Conservation (phyloP, 2,329 filamentous ascomycete genomes). For the Verticillium longisporum region DNA sequence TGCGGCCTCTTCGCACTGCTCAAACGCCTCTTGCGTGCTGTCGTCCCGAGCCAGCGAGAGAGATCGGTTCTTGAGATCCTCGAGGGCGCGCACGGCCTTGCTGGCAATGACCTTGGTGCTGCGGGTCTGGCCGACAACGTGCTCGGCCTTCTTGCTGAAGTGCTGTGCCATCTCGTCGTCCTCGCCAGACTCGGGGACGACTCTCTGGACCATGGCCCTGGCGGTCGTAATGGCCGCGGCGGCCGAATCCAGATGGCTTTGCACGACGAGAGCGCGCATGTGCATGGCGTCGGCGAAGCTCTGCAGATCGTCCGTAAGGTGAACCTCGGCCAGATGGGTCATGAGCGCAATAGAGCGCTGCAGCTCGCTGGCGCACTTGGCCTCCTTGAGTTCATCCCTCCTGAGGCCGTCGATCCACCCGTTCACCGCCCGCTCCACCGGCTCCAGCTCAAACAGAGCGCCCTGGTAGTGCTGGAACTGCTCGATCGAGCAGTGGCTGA, state of each 20-base stretch:
- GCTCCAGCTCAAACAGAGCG: slow-evolving; percentile 80
- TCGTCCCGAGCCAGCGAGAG: slow-evolving; percentile 61
- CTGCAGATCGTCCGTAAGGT: slow-evolving; percentile 63
- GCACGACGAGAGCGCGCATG: slow-evolving; percentile 69
- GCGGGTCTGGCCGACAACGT: slow-evolving; percentile 66
- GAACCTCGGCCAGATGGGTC: slow-evolving; percentile 76
- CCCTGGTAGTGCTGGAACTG: slow-evolving; percentile 75
- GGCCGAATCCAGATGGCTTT: slow-evolving; percentile 74
- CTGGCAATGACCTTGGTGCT: slow-evolving; percentile 77
- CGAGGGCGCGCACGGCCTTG: slow-evolving; percentile 69
- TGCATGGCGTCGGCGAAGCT: slow-evolving; percentile 73
- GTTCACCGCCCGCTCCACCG: slow-evolving; percentile 84
- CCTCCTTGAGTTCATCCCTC: slow-evolving; percentile 78
- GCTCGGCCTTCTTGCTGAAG: slow-evolving; percentile 64
- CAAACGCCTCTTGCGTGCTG: slow-evolving; percentile 57
- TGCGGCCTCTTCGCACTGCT: slow-evolving; percentile 59
- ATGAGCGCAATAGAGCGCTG: slow-evolving; percentile 80
- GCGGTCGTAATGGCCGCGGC: slow-evolving; percentile 60
- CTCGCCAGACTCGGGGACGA: slow-evolving; percentile 45
- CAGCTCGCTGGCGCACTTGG: slow-evolving; percentile 73
- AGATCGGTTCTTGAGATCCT: slow-evolving; percentile 70
- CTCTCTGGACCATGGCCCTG: slow-evolving; percentile 60
- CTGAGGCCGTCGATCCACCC: slow-evolving; percentile 80
- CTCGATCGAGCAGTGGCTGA: slow-evolving; percentile 69
- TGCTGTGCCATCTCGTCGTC: slow-evolving; percentile 62